Evolutionary conservation across 768 basidiomycete species (phyloP), one percentile per base, ranked within the genome.

Genomic region (Suillus luteus): DNA sequence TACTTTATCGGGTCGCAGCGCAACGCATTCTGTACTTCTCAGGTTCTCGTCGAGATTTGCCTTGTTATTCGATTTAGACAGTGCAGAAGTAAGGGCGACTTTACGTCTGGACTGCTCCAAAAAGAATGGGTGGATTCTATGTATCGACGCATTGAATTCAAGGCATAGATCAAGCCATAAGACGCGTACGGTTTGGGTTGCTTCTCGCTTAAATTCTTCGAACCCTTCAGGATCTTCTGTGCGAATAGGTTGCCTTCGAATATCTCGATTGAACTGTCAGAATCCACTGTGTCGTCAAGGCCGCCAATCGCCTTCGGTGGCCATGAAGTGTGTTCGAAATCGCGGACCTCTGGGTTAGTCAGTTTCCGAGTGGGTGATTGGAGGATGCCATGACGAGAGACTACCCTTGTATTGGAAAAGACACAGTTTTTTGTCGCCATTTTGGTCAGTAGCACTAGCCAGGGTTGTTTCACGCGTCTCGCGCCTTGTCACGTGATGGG

Each of bases 191-290:
- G 40, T 43, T 63, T 63, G 37, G 43, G 19, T 52, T 24, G 63
- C 62, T 63, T 64, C 24, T 10, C 52, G 35, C 61, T 46, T 61
- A 10, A 52, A 27, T 69, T 66, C 67, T 71, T 74, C 71, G 71
- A 66, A 61, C 5, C 22, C 17, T 65, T 68, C 66, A 66, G 63
- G 37, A 22, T 49, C 9, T 62, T 54, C 51, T 33, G 24, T 62
- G 63, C 15, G 41, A 58, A 19, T 48, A 60, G 33, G 66, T 58
- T 62, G 27, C 65, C 74, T 9, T 76, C 74, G 46, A 71, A 40
- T 41, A 75, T 74, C 63, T 77, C 75, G 43, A 75, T 67, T 31
- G 74, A 75, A 67, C 70, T 74, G 46, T 77, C 74, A 27, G 72
- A 62, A 14, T 65, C 66, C 15, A 66, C 64, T 41, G 68, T 65